Base-by-base conservation (phyloP, 106 monocot genomes). In the Xerophyta viscosa region DNA sequence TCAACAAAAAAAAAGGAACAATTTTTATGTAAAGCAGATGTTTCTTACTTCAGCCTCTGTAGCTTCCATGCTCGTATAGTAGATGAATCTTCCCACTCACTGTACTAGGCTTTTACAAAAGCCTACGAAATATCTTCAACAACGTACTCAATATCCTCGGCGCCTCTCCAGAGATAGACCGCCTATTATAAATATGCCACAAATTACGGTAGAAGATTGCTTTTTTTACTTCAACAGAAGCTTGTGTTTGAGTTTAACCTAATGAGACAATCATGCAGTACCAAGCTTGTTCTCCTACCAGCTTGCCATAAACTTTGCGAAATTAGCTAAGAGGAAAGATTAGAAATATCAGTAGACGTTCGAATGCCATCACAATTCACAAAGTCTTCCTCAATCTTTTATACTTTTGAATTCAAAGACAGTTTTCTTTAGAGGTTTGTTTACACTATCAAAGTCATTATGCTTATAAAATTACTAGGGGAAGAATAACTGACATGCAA, bases 41-140 rank as follows among this genome's bases (percentile, higher is more conserved):
- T 23, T 14, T 49, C 62, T 18, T 67, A 90, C 89, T 74, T 73
- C 49, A 90, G 55, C 18, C 45, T 68, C 18, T 74, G 52, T 29
- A 84, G 37, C 31, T 28, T 58, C 67, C 64, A 61, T 11, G 57
- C 36, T 56, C 70, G 67, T 20, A 58, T 52, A 31, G 30, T 68
- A 56, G 89, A 90, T 55, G 54, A 46, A 17, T 50, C 62, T 68
- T 84, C 76, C 89, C 89, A 90, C 43, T 84, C 79, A 6, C 28
- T 53, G 63, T 76, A 83, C 61, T 90, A 84, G 27, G 83, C 84
- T 57, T 66, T 82, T 4, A 83, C 62, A 48, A 90, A 70, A 67
- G 44, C 66, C 51, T 71, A 64, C 89, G 83, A 90, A 18, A 84
- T 67, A 54, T 84, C 80, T 23, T 90, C 77, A 22, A 80, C 77